phyloP scores from a whole-genome alignment of 805 yeast species.

The Saccharomycopsis malanga region DNA sequence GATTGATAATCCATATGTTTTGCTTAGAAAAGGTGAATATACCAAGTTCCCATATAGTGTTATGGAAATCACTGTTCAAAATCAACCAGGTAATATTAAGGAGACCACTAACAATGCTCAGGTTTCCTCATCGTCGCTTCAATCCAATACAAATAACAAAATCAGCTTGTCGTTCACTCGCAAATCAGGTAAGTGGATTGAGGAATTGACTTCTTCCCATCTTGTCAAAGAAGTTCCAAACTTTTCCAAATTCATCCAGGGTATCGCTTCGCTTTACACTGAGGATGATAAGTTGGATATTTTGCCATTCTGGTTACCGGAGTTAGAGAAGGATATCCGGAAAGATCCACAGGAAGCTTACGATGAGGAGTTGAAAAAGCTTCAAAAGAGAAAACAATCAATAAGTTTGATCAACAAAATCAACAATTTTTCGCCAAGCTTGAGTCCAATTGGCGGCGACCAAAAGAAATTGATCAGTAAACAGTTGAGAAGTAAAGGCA shows the following conservation, averaged over 20 bases:
- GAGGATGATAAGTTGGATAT: conserved; percentile 88
- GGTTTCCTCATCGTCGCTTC: conserved; percentile 35
- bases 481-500: background rate
- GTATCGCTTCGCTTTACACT: conserved; percentile 77
- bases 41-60: conserved; percentile 79
- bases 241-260: conserved; percentile 89
- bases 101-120: conserved; percentile 27
- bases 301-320: conserved; percentile 93
- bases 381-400: conserved; percentile 38
- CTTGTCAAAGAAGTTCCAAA: conserved; percentile 72
- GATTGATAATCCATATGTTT: conserved; percentile 57
- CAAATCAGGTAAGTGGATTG: conserved; percentile 68
- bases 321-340: conserved; percentile 71
- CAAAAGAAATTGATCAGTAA: background rate
- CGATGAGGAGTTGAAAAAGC: conserved; percentile 53
- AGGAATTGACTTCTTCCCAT: conserved; percentile 75
- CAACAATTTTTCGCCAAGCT: conserved; percentile 27
- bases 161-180: conserved; percentile 36
- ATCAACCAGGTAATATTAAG: conserved; percentile 26
- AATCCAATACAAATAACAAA: conserved; percentile 51
- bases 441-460: conserved; percentile 2
- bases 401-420: conserved; percentile 31
- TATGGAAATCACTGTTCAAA: conserved; percentile 74
- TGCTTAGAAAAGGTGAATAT: conserved; percentile 80
- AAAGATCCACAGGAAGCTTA: conserved; percentile 74